phyloP scores from a whole-genome alignment of 192 early-diverging fungal species.

The Entomortierella chlamydospora region DNA sequence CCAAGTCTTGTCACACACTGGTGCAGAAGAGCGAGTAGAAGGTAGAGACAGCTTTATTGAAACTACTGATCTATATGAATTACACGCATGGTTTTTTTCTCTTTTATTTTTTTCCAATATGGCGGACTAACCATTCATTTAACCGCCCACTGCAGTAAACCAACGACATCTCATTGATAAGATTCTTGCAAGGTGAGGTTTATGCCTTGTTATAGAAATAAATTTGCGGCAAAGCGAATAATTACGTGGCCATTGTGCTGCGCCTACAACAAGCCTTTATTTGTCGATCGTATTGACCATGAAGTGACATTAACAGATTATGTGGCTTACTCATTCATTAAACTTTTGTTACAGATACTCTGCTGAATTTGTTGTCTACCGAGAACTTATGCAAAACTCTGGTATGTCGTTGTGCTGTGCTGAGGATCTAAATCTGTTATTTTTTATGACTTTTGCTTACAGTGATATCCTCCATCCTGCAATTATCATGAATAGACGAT shows the following conservation, averaged over 20 bases:
- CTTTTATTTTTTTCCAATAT: too few species aligned
- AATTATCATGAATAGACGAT: conserved; percentile 71
- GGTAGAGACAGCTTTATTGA: too few species aligned
- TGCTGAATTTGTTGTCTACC: conserved; percentile 85
- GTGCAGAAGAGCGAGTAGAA: conserved; percentile 74
- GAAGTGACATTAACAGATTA: too few species aligned
- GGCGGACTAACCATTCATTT: too few species aligned
- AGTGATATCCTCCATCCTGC: background rate
- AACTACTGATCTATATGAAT: too few species aligned
- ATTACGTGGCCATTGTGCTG: background rate
- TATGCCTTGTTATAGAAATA: background rate
- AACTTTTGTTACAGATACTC: conserved; percentile 67
- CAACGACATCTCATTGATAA: conserved; percentile 94
- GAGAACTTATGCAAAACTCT: conserved; percentile 81
- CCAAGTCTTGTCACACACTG: conserved; percentile 56
- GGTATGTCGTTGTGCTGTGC: conserved; percentile 47
- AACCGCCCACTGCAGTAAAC: too few species aligned
- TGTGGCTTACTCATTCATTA: background rate
- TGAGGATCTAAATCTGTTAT: conserved; percentile 1
- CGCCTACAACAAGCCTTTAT: background rate
- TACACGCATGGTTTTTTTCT: too few species aligned
- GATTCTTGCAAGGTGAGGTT: conserved; percentile 75
- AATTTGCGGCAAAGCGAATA: conserved; percentile 9
- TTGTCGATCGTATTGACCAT: too few species aligned
- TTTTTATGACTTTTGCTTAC: background rate